Base-by-base conservation (phyloP, 768 basidiomycete genomes). In the Panellus pusillus region DNA sequence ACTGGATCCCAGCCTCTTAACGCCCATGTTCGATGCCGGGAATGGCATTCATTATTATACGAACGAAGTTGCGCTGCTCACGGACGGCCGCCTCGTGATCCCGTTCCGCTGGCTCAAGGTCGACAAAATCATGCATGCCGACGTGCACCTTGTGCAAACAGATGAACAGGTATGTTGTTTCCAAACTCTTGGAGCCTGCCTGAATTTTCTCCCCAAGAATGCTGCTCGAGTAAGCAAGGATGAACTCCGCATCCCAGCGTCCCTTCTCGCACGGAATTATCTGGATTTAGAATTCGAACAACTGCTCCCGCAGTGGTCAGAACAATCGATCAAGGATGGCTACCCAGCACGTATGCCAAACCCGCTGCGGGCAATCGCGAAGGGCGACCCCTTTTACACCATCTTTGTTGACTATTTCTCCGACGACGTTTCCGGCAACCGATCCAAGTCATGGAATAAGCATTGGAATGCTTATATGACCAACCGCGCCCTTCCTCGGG, bases 61-160 rank as follows among this genome's bases (percentile, higher is more conserved):
- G 15, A 13, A 64, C 28, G 63, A 67, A 49, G 41, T 67, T 15
- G 52, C 54, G 4, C 35, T 32, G 15, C 43, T 64, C 1, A 24
- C 13, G 6, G 48, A 58, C 38, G 61, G 54, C 5, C 29, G 36
- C 6, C 51, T 54, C 13, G 52, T 66, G 2, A 58, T 66, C 27
- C 65, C 65, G 0, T 9, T 55, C 6, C 41, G 51, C 31, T 67
- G 66, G 65, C 24, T 65, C 20, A 57, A 47, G 5, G 29, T 37
- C 15, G 17, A 48, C 12, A 17, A 29, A 1, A 14, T 45, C 3
- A 43, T 58, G n/a, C 41, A 49, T 41, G 57, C 50, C n/a, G 57
- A 62, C 48, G 28, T 35, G 6, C 44, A 40, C 32, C 9, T 14
- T 8, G 52, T 59, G 14, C 19, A 35, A 28, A 6, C 41, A 6